Evolutionary conservation across 2,329 filamentous ascomycete species (phyloP).

Genomic region (Aspergillus brasiliensis): DNA sequence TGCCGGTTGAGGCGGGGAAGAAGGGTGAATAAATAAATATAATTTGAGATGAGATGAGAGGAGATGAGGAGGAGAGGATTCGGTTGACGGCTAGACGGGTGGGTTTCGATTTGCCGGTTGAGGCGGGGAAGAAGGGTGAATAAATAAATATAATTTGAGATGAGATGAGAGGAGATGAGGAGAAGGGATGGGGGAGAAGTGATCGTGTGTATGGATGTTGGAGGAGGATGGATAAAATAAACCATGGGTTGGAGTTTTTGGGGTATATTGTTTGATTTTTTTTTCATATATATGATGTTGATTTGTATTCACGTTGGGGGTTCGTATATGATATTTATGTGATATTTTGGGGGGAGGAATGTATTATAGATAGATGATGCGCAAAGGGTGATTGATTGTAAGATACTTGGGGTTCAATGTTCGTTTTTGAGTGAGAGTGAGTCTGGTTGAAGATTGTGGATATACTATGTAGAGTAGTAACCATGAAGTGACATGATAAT

Average conservation of each 20-base stretch:
- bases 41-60: not conserved
- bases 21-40: conserved; percentile 4
- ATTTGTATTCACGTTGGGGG: not conserved
- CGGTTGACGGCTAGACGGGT: conserved; percentile 81
- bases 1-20: conserved; percentile 65
- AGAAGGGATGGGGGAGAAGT: conserved; percentile 30
- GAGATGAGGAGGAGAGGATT: conserved; percentile 79
- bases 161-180: too few species aligned
- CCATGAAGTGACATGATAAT: not conserved
- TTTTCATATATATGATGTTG: not conserved
- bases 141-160: not conserved
- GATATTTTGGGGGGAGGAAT: not conserved
- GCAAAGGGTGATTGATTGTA: too few species aligned
- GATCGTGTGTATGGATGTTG: not conserved
- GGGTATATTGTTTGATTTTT: not conserved
- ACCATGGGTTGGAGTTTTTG: not conserved
- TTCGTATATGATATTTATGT: not conserved
- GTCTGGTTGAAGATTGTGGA: not conserved
- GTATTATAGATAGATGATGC: not conserved
- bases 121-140: conserved; percentile 45
- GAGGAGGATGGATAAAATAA: not conserved
- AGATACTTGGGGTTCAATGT: not conserved
- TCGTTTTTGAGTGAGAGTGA: not conserved
- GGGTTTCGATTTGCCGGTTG: conserved; percentile 81
- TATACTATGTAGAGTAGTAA: not conserved